These are phyloP conservation scores for Candida ovalis DNA, from an alignment of 805 yeast species.

Conservation along the genomic window DNA sequence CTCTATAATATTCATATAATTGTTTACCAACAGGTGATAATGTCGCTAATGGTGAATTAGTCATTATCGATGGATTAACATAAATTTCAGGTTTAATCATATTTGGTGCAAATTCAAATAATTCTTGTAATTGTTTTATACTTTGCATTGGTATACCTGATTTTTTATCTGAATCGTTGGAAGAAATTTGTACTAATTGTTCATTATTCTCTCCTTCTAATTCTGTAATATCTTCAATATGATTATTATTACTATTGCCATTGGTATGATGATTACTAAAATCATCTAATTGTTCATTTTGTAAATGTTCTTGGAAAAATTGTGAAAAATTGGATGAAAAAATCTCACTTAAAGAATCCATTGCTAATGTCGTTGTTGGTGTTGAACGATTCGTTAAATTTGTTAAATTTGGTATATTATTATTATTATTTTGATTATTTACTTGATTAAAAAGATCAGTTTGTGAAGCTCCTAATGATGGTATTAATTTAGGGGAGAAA, in stretches of 20 bases:
- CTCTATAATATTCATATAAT: conserved; percentile 47
- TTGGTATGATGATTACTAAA: neutral
- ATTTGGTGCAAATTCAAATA: conserved; percentile 12
- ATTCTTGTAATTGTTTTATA: conserved; percentile 12
- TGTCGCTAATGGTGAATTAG: conserved; percentile 24
- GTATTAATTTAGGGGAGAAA: conserved; percentile 3
- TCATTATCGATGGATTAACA: conserved; percentile 28
- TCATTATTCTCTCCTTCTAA: neutral
- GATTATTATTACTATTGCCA: neutral
- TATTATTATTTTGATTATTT: neutral
- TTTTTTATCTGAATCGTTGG: neutral
- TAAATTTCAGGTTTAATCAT: conserved; percentile 16
- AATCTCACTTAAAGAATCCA: conserved; percentile 11
- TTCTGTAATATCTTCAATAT: neutral
- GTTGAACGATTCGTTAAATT: neutral
- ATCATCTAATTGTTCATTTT: conserved; percentile 2
- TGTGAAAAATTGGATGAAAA: conserved; percentile 26
- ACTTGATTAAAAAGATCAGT: neutral
- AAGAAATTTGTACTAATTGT: neutral
- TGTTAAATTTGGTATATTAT: neutral
- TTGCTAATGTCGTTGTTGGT: neutral
- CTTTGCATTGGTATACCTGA: neutral
- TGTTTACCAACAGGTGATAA: conserved; percentile 34
- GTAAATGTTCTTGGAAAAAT: conserved; percentile 22
- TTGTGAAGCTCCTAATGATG: neutral